phyloP scores from a whole-genome alignment of 495 filamentous ascomycete genomes.

The Annulohypoxylon maeteangense region DNA sequence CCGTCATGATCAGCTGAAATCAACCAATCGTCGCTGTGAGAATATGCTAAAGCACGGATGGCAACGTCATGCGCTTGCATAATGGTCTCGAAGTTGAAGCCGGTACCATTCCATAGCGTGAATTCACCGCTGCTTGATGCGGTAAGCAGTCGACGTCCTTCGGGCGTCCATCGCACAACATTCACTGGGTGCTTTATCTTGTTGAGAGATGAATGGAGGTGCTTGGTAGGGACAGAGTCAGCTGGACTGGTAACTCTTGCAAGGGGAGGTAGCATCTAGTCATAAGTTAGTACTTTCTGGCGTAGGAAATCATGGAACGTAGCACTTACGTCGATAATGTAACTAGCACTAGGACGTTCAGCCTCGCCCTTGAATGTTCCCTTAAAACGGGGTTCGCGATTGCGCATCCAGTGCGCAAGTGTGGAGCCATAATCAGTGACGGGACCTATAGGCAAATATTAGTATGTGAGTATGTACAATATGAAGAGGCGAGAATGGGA shows the following conservation, averaged over 20 bases:
- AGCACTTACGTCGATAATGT: conserved; percentile 83
- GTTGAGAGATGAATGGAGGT: conserved; percentile 94
- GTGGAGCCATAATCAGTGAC: conserved; percentile 97
- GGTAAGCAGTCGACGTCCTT: conserved; percentile 89
- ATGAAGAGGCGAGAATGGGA: background rate
- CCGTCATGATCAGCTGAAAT: conserved; percentile 96
- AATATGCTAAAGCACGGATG: conserved; percentile 87
- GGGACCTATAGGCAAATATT: conserved; percentile 63
- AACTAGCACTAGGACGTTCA: conserved; percentile 87
- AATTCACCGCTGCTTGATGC: conserved; percentile 97
- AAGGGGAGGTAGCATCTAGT: conserved; percentile 85
- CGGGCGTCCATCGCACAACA: conserved; percentile 97
- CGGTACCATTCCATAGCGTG: conserved; percentile 97
- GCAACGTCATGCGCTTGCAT: conserved; percentile 97
- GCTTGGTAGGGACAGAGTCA: conserved; percentile 86
- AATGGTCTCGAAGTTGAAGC: conserved; percentile 99
- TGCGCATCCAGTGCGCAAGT: conserved; percentile 91
- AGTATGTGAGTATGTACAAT: background rate
- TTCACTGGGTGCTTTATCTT: conserved; percentile 98
- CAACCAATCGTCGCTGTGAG: conserved; percentile 95
- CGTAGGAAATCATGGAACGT: background rate
- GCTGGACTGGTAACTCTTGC: conserved; percentile 76
- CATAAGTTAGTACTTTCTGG: conserved; percentile 1
- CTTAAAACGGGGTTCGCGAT: conserved; percentile 79
- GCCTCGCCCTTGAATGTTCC: conserved; percentile 72